These are phyloP conservation scores for Gracilaria gracilis DNA, from an alignment of 23 red algal species.

Conservation along the genomic window DNA sequence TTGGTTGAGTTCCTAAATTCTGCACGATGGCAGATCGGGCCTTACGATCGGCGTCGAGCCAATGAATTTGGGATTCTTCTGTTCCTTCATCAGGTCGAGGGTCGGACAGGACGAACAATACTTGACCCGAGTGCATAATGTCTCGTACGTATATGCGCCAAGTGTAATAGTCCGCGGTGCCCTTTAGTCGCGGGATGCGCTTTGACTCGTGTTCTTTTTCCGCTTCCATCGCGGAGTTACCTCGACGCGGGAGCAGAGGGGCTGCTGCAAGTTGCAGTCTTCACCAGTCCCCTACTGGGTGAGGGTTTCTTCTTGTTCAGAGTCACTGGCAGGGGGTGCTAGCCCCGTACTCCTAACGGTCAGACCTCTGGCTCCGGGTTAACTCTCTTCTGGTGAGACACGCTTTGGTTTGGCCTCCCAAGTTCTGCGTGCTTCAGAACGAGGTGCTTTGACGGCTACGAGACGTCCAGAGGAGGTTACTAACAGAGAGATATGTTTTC, in stretches of 20 bases:
- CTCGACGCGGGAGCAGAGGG: background rate
- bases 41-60: background rate
- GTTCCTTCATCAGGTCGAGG: background rate
- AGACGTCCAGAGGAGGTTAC: too few species aligned
- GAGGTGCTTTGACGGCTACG: too few species aligned
- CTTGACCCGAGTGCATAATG: background rate
- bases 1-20: conserved; percentile 6
- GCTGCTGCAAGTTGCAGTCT: too few species aligned
- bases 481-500: too few species aligned
- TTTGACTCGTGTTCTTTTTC: background rate
- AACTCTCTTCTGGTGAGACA: too few species aligned
- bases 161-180: background rate
- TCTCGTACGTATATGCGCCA: background rate
- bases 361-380: too few species aligned
- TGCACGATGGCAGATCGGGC: conserved; percentile 10
- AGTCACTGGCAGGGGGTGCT: too few species aligned
- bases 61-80: background rate
- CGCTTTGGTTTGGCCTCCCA: too few species aligned
- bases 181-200: background rate
- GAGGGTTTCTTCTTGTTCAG: background rate
- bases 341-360: too few species aligned
- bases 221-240: conserved; percentile 17
- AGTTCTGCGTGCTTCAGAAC: too few species aligned
- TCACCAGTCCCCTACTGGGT: background rate
- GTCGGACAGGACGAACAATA: background rate